These are phyloP conservation scores for Lyophyllum decastes DNA, from an alignment of 768 basidiomycete genomes.

Conservation along the genomic window DNA sequence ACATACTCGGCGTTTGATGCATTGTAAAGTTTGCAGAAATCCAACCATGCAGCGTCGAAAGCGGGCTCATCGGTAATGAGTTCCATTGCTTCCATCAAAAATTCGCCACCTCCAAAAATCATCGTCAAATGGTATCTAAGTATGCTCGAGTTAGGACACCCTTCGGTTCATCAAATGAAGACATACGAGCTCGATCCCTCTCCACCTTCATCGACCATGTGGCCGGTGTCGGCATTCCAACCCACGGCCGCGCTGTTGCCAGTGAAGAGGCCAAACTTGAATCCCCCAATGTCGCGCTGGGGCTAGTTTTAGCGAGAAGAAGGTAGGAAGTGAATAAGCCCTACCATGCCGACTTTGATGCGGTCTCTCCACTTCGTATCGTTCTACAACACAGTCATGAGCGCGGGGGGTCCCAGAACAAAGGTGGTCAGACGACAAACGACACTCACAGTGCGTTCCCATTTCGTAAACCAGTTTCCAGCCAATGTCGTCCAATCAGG, in stretches of 20 bases:
- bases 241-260: conserved; percentile 37
- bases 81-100: conserved; percentile 42
- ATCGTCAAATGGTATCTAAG: conserved; percentile 33
- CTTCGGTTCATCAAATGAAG: neutral
- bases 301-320: neutral
- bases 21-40: conserved; percentile 38
- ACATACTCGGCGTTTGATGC: conserved; percentile 35
- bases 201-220: conserved; percentile 38
- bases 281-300: conserved; percentile 35
- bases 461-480: conserved; percentile 42
- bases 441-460: conserved; percentile 35
- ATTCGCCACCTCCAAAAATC: conserved; percentile 39
- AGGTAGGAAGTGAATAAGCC: neutral
- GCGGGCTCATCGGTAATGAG: conserved; percentile 36
- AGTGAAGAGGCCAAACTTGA: conserved; percentile 37
- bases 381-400: conserved; percentile 22
- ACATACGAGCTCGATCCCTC: conserved; percentile 33
- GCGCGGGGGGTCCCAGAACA: too few relatives aligned
- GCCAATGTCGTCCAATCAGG: conserved; percentile 40
- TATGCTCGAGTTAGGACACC: neutral
- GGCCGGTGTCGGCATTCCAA: conserved; percentile 39
- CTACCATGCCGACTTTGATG: conserved; percentile 37
- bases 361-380: conserved; percentile 35
- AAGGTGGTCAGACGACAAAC: neutral
- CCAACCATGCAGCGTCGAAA: conserved; percentile 41